Percentiles rank a stretch among this genome's conserved stretches.
phyloP scores from a whole-genome alignment of 2,329 filamentous ascomycete species.

The Sclerotinia minor region DNA sequence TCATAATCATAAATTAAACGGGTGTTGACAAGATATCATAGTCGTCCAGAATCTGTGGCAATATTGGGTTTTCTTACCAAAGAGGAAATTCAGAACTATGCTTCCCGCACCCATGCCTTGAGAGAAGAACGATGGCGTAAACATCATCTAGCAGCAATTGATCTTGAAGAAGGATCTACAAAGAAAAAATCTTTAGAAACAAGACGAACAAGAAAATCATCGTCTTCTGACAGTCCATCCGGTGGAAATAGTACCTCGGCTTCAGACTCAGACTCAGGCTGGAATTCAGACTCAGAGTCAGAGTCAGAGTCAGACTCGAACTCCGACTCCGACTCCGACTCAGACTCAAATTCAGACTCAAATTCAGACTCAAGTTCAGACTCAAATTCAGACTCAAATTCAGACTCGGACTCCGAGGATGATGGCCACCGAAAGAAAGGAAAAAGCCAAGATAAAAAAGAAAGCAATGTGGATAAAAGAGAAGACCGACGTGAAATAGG shows the following conservation, averaged over 20 bases:
- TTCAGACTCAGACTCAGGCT: neutral
- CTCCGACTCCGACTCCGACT: neutral
- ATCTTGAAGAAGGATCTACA: neutral
- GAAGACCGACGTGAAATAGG: neutral
- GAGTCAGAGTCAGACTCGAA: neutral
- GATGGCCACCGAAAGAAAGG: neutral
- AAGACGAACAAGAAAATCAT: neutral
- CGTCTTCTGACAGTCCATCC: neutral
- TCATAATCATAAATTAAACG: constrained; percentile 8
- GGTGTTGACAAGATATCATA: constrained; percentile 25
- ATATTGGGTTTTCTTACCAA: constrained; percentile 56
- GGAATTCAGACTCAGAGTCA: constrained; percentile 13
- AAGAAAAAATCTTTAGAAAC: neutral
- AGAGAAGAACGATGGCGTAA: constrained; percentile 38
- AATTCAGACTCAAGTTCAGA: constrained; percentile 1
- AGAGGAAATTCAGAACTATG: constrained; percentile 54
- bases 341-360: neutral
- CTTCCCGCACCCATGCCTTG: constrained; percentile 45
- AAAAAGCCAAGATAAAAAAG: neutral
- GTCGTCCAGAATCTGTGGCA: constrained; percentile 58
- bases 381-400: constrained; percentile 1
- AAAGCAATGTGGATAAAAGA: neutral
- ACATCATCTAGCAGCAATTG: constrained; percentile 13
- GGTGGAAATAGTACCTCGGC: constrained; percentile 1
- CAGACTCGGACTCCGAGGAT: neutral